phyloP scores from a whole-genome alignment of 495 filamentous ascomycete species.

The Penicillium lagena region DNA sequence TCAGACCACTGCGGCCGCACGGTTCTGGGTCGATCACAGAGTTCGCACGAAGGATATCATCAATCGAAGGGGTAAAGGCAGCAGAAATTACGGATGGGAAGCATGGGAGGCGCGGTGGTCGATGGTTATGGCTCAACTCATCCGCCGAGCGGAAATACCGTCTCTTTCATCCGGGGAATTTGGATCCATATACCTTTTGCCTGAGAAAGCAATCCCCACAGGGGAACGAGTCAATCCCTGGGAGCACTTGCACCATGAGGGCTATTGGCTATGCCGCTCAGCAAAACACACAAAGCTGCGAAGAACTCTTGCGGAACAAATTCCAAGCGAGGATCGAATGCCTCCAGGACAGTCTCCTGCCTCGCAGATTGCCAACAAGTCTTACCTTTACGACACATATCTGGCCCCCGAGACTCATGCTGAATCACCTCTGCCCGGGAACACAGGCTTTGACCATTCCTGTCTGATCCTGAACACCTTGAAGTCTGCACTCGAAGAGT shows the following conservation, averaged over 20 bases:
- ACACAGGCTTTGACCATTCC: constrained; percentile 55
- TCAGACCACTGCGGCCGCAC: constrained; percentile 67
- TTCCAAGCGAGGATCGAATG: constrained; percentile 67
- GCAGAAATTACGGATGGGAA: constrained; percentile 77
- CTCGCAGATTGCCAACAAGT: constrained; percentile 58
- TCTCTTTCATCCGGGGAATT: constrained; percentile 24
- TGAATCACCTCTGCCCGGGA: constrained; percentile 55
- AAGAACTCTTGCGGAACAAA: constrained; percentile 53
- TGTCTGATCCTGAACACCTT: constrained; percentile 54
- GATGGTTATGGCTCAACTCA: constrained; percentile 70
- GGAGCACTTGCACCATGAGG: constrained; percentile 78
- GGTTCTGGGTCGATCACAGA: constrained; percentile 69
- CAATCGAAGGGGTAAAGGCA: constrained; percentile 75
- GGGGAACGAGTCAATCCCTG: constrained; percentile 64
- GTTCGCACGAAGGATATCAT: constrained; percentile 65
- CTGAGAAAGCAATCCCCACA: constrained; percentile 62
- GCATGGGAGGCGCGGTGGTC: constrained; percentile 85
- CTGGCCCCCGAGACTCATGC: constrained; percentile 71
- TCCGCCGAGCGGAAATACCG: constrained; percentile 52
- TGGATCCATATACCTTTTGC: constrained; percentile 45
- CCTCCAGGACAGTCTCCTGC: constrained; percentile 62
- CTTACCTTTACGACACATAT: constrained; percentile 76
- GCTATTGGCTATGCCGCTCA: constrained; percentile 76
- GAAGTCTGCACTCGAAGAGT: constrained; percentile 57
- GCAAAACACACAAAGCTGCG: constrained; percentile 59